Base-by-base conservation (phyloP, 805 yeast genomes). In the Ogataea populi-albae region DNA sequence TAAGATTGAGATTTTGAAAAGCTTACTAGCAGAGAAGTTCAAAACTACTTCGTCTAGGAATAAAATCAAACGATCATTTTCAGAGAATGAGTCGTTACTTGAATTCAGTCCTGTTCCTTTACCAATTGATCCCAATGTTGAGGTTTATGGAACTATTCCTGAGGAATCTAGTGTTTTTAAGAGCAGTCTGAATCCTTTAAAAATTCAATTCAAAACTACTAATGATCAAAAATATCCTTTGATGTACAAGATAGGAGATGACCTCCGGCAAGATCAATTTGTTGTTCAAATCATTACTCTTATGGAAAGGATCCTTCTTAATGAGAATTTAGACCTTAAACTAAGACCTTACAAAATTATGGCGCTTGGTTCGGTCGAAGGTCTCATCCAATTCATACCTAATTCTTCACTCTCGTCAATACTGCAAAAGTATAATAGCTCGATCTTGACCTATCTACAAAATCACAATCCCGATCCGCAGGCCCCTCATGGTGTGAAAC, bases 221-320 rank as follows among this genome's bases (percentile, higher is more conserved):
- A 61, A 62, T 7, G 75, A 72, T 2, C 61, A 57, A 0, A 66
- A 62, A 35, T 93, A 87, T 57, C 79, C 94, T 5, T 64, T 93
- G 23, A 91, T 93, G 83, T 91, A 87, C 64, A 93, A 93, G 59
- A 84, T 85, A 33, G 99, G 99, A 10, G 99, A 85, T 59, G 98
- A 93, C 57, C 68, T 93, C 33, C 69, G 98, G 41, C 99, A 93
- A 59, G 99, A 93, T 65, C 99, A 93, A 59, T 71, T 93, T 45
- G 95, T 93, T n/a, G 84, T 88, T 32, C 98, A 93, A 59, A 86
- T 93, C 43, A 86, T 93, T 38, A 75, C 81, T 38, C 65, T 93
- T 40, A 93, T 93, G 95, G 96, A 93, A 56, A 86, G 79, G 55
- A 71, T 93, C 28, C 63, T 93, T 34, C 77, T 83, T 44, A 85